Conservation (phyloP, 352 stramenopile genomes). For the Globisporangium spiculum region DNA sequence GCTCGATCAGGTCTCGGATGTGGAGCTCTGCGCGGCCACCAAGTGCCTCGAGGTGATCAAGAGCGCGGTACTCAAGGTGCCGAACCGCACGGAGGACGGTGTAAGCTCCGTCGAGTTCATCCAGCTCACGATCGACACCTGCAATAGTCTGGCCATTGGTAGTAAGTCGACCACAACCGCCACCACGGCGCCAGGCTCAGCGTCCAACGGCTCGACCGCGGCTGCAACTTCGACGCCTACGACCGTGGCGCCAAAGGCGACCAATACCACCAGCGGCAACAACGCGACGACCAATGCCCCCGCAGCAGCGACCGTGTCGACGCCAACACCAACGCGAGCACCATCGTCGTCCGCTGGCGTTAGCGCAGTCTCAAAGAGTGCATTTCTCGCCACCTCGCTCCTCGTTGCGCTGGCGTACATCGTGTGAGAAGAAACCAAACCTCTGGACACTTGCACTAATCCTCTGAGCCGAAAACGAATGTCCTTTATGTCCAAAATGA, state of each 20-base stretch:
- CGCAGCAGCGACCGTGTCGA: background rate
- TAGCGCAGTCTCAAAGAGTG: background rate
- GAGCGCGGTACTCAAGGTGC: background rate
- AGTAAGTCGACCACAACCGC: background rate
- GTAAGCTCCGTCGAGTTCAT: constrained; percentile 1
- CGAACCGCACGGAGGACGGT: background rate
- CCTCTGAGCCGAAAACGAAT: background rate
- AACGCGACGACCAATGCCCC: background rate
- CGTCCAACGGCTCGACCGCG: background rate
- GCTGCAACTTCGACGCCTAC: background rate
- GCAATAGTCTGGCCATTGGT: background rate
- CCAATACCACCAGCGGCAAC: background rate
- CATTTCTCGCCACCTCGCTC: background rate
- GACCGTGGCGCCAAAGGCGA: background rate
- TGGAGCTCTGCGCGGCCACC: background rate
- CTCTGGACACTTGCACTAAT: background rate
- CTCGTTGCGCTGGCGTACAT: background rate
- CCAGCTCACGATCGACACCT: background rate
- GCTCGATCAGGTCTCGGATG: background rate
- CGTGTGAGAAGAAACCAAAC: background rate
- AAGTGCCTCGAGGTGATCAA: background rate
- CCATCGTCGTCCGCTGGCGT: background rate
- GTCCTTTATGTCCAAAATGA: background rate
- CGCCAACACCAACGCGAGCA: background rate
- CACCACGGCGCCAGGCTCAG: background rate